Evolutionary conservation across 352 stramenopile genomes (phyloP).

Genomic region (Phytophthora europaea): DNA sequence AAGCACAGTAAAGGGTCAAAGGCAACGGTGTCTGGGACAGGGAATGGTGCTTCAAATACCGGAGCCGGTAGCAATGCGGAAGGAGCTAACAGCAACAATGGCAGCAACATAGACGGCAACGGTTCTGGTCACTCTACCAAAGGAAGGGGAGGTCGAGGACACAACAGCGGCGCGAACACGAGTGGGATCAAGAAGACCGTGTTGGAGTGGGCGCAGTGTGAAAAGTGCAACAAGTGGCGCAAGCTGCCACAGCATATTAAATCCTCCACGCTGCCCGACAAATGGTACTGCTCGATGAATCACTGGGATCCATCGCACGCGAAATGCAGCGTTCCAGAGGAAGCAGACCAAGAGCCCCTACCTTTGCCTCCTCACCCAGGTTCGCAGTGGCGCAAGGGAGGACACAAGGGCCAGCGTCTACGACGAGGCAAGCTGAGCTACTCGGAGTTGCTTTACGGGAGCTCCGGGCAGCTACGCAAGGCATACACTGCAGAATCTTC

Average conservation of each 20-base stretch:
- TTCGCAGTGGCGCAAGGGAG: slow-evolving; percentile 73
- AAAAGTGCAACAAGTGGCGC: slow-evolving; percentile 97
- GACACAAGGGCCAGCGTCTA: slow-evolving; percentile 43
- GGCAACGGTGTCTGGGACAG: slow-evolving; percentile 19
- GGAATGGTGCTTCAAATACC: slow-evolving; percentile 6
- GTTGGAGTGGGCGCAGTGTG: slow-evolving; percentile 97
- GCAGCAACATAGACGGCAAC: slow-evolving; percentile 6
- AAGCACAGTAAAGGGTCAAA: slow-evolving; percentile 45
- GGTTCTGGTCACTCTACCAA: slow-evolving; percentile 15
- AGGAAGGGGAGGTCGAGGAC: slow-evolving; percentile 32
- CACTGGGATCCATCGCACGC: slow-evolving; percentile 90
- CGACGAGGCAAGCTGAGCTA: slow-evolving; percentile 86
- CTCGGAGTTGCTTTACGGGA: slow-evolving; percentile 82
- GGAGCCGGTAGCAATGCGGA: slow-evolving; percentile 13
- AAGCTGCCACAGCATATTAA: slow-evolving; percentile 94
- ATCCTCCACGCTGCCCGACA: slow-evolving; percentile 92
- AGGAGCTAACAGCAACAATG: slow-evolving; percentile 16
- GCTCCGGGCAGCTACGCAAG: slow-evolving; percentile 84
- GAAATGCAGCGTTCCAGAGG: slow-evolving; percentile 77
- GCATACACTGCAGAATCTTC: slow-evolving; percentile 85
- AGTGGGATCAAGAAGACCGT: slow-evolving; percentile 78
- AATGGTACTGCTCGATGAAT: slow-evolving; percentile 98
- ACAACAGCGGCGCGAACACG: slow-evolving; percentile 10
- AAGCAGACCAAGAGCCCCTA: slow-evolving; percentile 82
- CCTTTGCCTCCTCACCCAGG: slow-evolving; percentile 44